Evolutionary conservation across 495 filamentous ascomycete genomes (phyloP).

Genomic region (Darksidea phi): DNA sequence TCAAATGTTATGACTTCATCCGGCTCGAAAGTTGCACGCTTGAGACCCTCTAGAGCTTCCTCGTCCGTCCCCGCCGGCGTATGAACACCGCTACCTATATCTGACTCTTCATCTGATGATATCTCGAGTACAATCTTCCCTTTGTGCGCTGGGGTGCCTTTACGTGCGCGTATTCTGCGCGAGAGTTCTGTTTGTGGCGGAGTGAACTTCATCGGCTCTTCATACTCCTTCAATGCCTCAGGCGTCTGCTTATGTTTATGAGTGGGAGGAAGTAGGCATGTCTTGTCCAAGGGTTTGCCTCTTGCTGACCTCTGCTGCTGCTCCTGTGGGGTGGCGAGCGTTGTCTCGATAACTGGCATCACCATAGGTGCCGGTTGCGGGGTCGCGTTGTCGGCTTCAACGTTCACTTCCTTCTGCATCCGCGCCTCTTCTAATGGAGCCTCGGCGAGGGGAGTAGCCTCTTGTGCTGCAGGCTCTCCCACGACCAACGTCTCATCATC

Average conservation of each 20-base stretch:
- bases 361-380: not conserved
- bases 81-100: not conserved
- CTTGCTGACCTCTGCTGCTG: too few relatives aligned
- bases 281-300: not conserved
- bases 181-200: constrained; percentile 13
- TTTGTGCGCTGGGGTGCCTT: constrained; percentile 11
- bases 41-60: not conserved
- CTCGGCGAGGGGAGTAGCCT: not conserved
- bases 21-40: not conserved
- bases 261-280: not conserved
- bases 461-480: not conserved
- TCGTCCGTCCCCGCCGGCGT: constrained; percentile 18
- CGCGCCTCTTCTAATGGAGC: not conserved
- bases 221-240: not conserved
- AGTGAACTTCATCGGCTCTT: constrained; percentile 6
- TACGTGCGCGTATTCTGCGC: constrained; percentile 8
- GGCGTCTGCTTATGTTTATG: not conserved
- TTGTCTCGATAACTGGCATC: too few relatives aligned
- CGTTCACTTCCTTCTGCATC: not conserved
- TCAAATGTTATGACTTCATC: not conserved
- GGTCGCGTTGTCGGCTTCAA: not conserved
- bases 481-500: constrained; percentile 6
- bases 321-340: not conserved
- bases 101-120: not conserved
- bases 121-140: not conserved